Base-by-base conservation (phyloP, 176 grass and related monocot species). In the Bothriochloa decipiens region DNA sequence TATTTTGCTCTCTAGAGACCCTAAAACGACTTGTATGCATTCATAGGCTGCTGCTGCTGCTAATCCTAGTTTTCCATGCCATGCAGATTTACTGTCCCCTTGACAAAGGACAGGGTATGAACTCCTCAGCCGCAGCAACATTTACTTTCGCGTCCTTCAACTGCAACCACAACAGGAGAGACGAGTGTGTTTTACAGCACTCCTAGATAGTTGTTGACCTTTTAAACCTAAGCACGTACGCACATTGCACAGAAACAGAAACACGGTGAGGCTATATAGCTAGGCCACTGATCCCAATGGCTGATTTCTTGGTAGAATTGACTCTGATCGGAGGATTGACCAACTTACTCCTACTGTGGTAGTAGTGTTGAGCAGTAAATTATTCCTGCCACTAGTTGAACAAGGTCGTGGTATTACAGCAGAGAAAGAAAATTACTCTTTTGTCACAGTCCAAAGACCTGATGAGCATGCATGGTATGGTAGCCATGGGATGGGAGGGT, bases 81-180 rank as follows among this genome's bases (percentile, higher is more conserved):
- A 68, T 16, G 49, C 28, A 68, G 37, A 76, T 45, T 76, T 62
- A 65, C 27, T 91, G 89, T 80, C 81, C 81, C 80, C 85, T 73
- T 76, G 81, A 76, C 83, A 5, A 84, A 76, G 75, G 85, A 71
- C 89, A 91, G 4, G 8, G 85, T 84, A 84, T 91, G 89, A 87
- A 91, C 81, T 64, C 17, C 60, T 50, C 32, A 76, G 89, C 89
- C 85, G 70, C 85, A 65, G 39, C 49, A 46, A 46, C 75, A 85
- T 84, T 84, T 84, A 84, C 80, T 83, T 87, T 80, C 75, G 23
- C 20, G 72, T 45, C 65, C 22, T 70, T 12, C 29, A 50, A 65
- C 17, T 18, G 22, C 57, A 60, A 60, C 22, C 57, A 23, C 20
- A 58, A 4, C 55, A 60, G 55, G 8, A 63, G 10, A 63, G 57